A percentile compares a stretch with the other conserved stretches of the same genome.
These are phyloP conservation scores for Colletotrichum liriopes DNA, from an alignment of 2,329 filamentous ascomycete species.

Conservation along the genomic window DNA sequence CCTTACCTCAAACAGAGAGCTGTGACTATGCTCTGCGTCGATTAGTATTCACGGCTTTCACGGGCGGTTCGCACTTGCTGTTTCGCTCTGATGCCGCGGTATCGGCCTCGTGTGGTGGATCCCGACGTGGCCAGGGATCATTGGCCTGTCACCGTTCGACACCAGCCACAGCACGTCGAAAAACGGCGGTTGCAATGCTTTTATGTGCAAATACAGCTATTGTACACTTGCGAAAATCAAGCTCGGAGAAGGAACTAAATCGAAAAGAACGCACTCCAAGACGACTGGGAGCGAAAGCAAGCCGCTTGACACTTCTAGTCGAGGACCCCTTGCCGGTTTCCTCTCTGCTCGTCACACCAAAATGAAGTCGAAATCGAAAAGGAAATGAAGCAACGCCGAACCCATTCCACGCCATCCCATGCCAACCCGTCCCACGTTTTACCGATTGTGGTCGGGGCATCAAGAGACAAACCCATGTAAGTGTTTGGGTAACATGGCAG, in stretches of 20 bases:
- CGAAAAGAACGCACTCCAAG: not conserved
- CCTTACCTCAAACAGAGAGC: not conserved
- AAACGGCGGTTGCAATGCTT: not conserved
- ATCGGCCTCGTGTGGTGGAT: slow-evolving; percentile 22
- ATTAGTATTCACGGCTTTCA: not conserved
- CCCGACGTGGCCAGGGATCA: not conserved
- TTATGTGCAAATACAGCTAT: slow-evolving; percentile 31
- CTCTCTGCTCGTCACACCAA: not conserved
- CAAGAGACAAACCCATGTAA: slow-evolving; percentile 38
- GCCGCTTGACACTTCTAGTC: not conserved
- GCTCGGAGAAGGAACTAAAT: slow-evolving; percentile 1
- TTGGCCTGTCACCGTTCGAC: not conserved
- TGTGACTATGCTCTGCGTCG: not conserved
- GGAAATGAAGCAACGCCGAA: slow-evolving; percentile 40
- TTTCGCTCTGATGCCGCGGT: slow-evolving; percentile 8
- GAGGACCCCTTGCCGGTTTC: not conserved
- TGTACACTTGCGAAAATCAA: slow-evolving; percentile 13
- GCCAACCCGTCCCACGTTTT: slow-evolving; percentile 18
- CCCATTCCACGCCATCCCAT: slow-evolving; percentile 37
- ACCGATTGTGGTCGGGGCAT: slow-evolving; percentile 11
- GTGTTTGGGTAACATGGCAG: slow-evolving; percentile 38
- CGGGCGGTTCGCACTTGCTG: not conserved
- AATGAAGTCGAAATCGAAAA: slow-evolving; percentile 12
- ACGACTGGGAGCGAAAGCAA: not conserved
- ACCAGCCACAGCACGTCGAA: not conserved